These are phyloP conservation scores for Trifolium dubium DNA, from an alignment of 306 rosid species.

Conservation along the genomic window DNA sequence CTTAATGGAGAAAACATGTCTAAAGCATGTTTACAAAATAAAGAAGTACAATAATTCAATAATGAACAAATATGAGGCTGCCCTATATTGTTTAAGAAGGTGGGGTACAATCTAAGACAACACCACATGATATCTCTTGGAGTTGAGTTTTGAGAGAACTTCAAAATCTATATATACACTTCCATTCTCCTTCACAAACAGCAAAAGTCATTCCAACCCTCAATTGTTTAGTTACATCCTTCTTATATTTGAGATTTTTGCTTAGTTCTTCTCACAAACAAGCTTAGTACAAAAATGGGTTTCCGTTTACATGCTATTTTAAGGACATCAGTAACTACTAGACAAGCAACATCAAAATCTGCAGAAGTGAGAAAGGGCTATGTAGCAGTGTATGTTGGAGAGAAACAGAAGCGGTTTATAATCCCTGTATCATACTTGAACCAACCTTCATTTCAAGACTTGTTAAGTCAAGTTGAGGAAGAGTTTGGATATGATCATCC, in stretches of 20 bases:
- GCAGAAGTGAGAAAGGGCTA: conserved; percentile 49
- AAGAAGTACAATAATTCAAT: background rate
- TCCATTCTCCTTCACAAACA: background rate
- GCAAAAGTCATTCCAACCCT: background rate
- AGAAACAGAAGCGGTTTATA: conserved; percentile 43
- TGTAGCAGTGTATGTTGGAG: conserved; percentile 55
- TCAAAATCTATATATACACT: background rate
- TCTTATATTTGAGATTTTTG: background rate
- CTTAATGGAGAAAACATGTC: background rate
- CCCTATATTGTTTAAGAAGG: background rate
- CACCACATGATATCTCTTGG: background rate
- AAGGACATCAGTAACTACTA: background rate
- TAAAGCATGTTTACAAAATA: background rate
- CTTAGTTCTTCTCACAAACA: background rate
- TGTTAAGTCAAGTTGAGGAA: conserved; percentile 43
- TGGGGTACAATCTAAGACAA: background rate
- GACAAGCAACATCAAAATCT: conserved; percentile 19
- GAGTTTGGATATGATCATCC: conserved; percentile 58
- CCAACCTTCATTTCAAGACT: conserved; percentile 51
- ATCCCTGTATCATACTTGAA: conserved; percentile 54
- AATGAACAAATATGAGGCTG: background rate
- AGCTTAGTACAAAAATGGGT: background rate
- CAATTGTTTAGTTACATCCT: background rate
- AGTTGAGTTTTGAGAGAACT: background rate
- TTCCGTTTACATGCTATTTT: background rate